These are phyloP conservation scores for Rhizopogon vinicolor DNA, from an alignment of 768 basidiomycete species.

Conservation along the genomic window DNA sequence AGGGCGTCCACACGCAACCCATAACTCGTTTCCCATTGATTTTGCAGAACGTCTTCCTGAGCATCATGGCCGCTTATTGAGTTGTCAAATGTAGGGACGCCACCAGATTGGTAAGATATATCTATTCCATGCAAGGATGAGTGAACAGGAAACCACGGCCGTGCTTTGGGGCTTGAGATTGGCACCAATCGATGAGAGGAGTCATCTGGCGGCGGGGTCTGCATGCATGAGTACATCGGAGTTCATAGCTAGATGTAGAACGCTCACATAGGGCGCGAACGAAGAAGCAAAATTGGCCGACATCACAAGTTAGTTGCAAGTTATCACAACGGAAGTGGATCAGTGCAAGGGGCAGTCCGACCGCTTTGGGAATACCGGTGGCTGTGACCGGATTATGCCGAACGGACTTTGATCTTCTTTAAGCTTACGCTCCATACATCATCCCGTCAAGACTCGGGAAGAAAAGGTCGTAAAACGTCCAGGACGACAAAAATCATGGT, in stretches of 20 bases:
- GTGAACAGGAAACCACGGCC: conserved; percentile 51
- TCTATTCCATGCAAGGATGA: conserved; percentile 22
- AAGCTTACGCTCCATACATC: conserved; percentile 3
- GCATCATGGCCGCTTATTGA: conserved; percentile 35
- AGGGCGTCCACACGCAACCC: conserved; percentile 64
- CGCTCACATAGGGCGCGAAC: conserved; percentile 59
- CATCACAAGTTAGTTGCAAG: conserved; percentile 21
- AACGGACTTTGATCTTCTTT: conserved; percentile 24
- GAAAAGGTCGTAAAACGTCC: conserved; percentile 16
- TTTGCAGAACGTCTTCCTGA: conserved; percentile 38
- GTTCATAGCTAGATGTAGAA: not conserved
- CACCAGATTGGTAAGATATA: conserved; percentile 69
- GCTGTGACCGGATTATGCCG: conserved; percentile 42
- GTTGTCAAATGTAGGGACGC: conserved; percentile 50
- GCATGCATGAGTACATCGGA: conserved; percentile 1
- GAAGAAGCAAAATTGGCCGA: conserved; percentile 41
- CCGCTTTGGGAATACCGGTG: conserved; percentile 10
- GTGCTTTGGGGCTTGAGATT: conserved; percentile 21
- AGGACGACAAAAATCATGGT: conserved; percentile 32
- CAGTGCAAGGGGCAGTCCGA: not conserved
- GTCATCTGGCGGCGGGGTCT: conserved; percentile 62
- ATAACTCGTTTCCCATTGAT: conserved; percentile 68
- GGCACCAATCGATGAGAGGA: conserved; percentile 23
- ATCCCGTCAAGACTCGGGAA: conserved; percentile 24
- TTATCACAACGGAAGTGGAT: not conserved